phyloP scores from a whole-genome alignment of 2,329 filamentous ascomycete species.

The Cytospora leucostoma region DNA sequence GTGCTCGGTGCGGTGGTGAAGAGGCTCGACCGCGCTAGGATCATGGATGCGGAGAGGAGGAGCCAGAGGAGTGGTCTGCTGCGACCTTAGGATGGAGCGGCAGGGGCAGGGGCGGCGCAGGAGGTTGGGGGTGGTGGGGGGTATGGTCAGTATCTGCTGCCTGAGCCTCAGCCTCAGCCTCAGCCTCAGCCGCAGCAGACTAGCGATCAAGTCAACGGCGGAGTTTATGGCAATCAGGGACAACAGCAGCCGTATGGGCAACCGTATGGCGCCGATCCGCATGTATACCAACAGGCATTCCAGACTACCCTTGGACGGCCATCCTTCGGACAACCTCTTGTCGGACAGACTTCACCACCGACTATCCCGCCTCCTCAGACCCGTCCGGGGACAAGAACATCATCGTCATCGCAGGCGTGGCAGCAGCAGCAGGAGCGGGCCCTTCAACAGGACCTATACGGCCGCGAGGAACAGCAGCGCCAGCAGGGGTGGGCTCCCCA shows the following conservation, averaged over 20 bases:
- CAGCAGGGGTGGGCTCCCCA: not conserved
- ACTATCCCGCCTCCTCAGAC: slow-evolving; percentile 5
- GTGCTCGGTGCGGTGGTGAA: slow-evolving; percentile 77
- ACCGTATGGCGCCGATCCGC: not conserved
- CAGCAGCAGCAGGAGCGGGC: slow-evolving; percentile 13
- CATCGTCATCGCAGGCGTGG: not conserved
- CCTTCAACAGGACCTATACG: slow-evolving; percentile 1
- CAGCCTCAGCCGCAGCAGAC: not conserved
- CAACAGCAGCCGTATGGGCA: not conserved
- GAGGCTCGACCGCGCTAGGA: slow-evolving; percentile 56
- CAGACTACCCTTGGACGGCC: not conserved
- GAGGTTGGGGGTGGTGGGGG: not conserved
- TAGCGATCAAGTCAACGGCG: not conserved
- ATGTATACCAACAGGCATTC: not conserved
- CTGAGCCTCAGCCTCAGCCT: not conserved
- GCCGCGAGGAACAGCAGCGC: slow-evolving; percentile 7
- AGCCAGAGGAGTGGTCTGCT: slow-evolving; percentile 24
- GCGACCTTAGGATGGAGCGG: slow-evolving; percentile 15
- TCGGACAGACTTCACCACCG: not conserved
- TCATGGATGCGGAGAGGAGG: slow-evolving; percentile 25
- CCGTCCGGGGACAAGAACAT: not conserved
- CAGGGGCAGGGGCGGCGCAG: not conserved
- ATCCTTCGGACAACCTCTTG: not conserved
- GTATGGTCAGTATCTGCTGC: not conserved
- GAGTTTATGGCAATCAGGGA: not conserved